Percentiles rank a stretch among this genome's conserved stretches.
These are phyloP conservation scores for Picocystis sp. DNA, from an alignment of 163 green algal genomes.

Conservation along the genomic window DNA sequence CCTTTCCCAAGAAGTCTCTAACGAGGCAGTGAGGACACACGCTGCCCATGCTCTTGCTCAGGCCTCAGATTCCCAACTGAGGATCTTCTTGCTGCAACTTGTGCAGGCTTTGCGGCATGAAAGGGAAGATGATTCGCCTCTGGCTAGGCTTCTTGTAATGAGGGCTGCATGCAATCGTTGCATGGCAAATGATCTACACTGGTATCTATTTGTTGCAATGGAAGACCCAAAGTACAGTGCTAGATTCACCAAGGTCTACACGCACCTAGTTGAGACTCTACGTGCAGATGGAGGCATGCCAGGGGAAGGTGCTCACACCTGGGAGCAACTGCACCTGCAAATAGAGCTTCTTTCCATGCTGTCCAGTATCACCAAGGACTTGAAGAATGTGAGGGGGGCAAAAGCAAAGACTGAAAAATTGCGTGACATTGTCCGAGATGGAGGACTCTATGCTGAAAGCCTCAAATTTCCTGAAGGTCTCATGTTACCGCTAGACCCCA, in stretches of 20 bases:
- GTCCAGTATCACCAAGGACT: not conserved
- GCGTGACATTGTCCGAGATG: not conserved
- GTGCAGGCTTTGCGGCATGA: conserved; percentile 76
- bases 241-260: conserved; percentile 40
- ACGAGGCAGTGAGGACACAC: conserved; percentile 32
- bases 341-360: conserved; percentile 10
- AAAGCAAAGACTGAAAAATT: no score
- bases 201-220: conserved; percentile 79
- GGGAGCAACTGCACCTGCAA: conserved; percentile 3
- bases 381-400: no score
- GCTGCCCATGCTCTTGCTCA: conserved; percentile 1
- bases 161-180: conserved; percentile 35
- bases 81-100: conserved; percentile 81
- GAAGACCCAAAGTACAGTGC: conserved; percentile 56
- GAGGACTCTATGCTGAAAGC: conserved; percentile 16
- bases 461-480: conserved; percentile 37
- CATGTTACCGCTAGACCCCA: conserved; percentile 17
- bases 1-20: conserved; percentile 70
- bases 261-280: conserved; percentile 16
- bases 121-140: conserved; percentile 33
- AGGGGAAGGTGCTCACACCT: conserved; percentile 3
- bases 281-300: not conserved
- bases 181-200: conserved; percentile 70
- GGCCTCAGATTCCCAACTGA: conserved; percentile 24
- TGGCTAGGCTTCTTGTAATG: conserved; percentile 25